Percentiles rank a stretch among this genome's conserved stretches.
Conservation (phyloP, 306 rosid genomes). For the Ziziphus jujuba region DNA sequence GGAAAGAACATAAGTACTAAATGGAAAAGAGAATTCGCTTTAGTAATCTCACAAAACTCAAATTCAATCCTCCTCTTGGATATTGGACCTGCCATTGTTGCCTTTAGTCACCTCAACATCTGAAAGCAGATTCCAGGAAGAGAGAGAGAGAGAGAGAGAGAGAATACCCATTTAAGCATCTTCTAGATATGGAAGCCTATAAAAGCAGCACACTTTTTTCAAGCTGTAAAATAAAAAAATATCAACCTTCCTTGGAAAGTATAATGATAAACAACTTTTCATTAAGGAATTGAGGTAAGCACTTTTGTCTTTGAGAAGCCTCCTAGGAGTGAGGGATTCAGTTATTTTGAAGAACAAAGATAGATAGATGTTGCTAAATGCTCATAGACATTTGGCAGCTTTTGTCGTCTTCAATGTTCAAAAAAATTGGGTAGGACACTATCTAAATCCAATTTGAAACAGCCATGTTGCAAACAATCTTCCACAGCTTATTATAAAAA, state of each 20-base stretch:
- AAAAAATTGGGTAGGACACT: constrained; percentile 30
- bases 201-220: constrained; percentile 35
- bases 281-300: constrained; percentile 46
- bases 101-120: constrained; percentile 48
- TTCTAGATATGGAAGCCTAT: constrained; percentile 51
- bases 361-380: constrained; percentile 25
- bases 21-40: constrained; percentile 42
- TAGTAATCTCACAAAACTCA: constrained; percentile 29
- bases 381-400: constrained; percentile 52
- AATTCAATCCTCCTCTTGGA: constrained; percentile 29
- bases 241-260: constrained; percentile 44
- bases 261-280: constrained; percentile 58
- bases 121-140: constrained; percentile 62
- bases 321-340: constrained; percentile 76
- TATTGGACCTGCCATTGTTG: constrained; percentile 40
- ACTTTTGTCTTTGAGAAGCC: constrained; percentile 79
- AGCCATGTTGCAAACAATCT: constrained; percentile 34
- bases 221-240: constrained; percentile 22
- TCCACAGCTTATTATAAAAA: constrained; percentile 25
- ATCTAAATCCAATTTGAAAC: constrained; percentile 31
- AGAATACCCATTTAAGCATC: constrained; percentile 36
- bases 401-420: constrained; percentile 51
- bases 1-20: no score
- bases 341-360: constrained; percentile 49
- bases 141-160: constrained; percentile 18